Evolutionary conservation across 768 basidiomycete genomes (phyloP).

Genomic region (Leccinum subgranulosum): DNA sequence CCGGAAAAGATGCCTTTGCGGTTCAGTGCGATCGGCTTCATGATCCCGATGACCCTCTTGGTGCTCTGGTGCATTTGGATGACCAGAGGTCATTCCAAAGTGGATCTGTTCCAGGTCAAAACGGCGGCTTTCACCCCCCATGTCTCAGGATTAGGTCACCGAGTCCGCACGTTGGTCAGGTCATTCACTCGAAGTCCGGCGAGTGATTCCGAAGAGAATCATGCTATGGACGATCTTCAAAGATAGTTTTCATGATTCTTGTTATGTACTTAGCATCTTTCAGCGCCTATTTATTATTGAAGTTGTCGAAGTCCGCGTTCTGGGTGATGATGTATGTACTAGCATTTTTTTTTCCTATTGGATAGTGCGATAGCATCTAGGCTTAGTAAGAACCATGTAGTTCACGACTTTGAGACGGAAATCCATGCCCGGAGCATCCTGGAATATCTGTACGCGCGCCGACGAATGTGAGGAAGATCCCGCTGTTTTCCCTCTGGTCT

Average conservation of each 20-base stretch:
- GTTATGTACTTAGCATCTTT: neutral
- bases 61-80: constrained; percentile 44
- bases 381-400: too few species aligned
- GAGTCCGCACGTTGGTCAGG: neutral
- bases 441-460: too few species aligned
- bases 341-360: too few species aligned
- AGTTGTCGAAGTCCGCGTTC: neutral
- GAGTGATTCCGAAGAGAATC: neutral
- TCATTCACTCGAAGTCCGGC: neutral
- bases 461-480: too few species aligned
- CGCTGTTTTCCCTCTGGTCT: too few species aligned
- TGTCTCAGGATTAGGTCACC: neutral
- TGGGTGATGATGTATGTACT: too few species aligned
- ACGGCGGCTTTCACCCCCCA: neutral
- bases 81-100: constrained; percentile 1
- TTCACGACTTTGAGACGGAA: too few species aligned
- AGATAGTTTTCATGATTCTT: neutral
- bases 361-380: too few species aligned
- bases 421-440: too few species aligned
- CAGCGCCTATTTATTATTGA: neutral
- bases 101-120: neutral
- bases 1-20: constrained; percentile 9
- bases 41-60: constrained; percentile 29
- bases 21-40: constrained; percentile 29
- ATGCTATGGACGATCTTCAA: neutral